Base-by-base conservation (phyloP, 179 eudicot species). In the Patellifolia procumbens region DNA sequence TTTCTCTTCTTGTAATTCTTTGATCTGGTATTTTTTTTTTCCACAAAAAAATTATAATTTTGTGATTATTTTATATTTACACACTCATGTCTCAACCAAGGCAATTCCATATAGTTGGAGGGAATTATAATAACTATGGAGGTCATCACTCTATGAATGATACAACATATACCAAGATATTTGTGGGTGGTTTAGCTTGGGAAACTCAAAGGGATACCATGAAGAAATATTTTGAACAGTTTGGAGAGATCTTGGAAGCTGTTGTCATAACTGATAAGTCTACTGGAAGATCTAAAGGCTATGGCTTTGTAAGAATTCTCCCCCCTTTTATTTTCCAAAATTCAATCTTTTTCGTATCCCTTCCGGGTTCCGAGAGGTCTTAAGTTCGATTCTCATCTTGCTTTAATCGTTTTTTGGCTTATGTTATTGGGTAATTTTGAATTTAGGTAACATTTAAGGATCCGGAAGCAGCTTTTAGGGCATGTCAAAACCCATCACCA, bases 401-500 rank as follows among this genome's bases (percentile, higher is more conserved):
- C n/a, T n/a, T n/a, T n/a, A n/a, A n/a, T n/a, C n/a, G n/a, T n/a
- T n/a, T n/a, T n/a, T n/a, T n/a, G n/a, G n/a, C n/a, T n/a, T n/a
- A n/a, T n/a, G n/a, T n/a, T n/a, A n/a, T n/a, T n/a, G 4, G 24
- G 51, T 72, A 1, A 58, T 74, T 24, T n/a, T 66, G 31, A 45
- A 24, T 51, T 24, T 43, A 88, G 91, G 91, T 88, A 63, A 88
- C 91, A 35, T 88, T 88, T 68, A 88, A 83, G 83, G 87, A 88
- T 29, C 83, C 89, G 62, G 89, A 88, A 69, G 73, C 89, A 22
- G 91, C 91, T 19, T 74, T 69, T 76, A 88, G 89, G 86, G 91
- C 91, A 53, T 86, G 91, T 51, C 89, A 84, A 73, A 86, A 88
- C 76, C 89, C 91, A 75, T 81, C 88, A 72, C 91, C 91, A 19